Evolutionary conservation across 306 rosid species (phyloP).

Genomic region (Vigna nakashimae): DNA sequence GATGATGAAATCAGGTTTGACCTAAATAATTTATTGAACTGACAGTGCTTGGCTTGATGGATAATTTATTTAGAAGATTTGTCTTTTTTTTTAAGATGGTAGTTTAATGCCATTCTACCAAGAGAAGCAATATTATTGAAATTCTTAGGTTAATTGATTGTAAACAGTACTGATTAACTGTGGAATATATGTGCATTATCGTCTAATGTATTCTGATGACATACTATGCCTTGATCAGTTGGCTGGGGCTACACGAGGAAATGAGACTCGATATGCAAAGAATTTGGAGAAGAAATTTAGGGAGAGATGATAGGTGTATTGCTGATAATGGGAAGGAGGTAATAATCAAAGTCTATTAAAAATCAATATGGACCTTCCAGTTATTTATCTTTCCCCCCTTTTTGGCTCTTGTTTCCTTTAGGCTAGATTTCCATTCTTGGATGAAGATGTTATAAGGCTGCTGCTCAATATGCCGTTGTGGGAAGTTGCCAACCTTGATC

Average conservation of each 20-base stretch:
- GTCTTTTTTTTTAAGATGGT: background rate
- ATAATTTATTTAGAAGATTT: conserved; percentile 26
- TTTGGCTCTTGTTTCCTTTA: conserved; percentile 41
- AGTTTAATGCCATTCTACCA: conserved; percentile 31
- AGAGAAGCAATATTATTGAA: conserved; percentile 20
- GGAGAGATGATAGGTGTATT: conserved; percentile 96
- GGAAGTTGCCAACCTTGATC: conserved; percentile 90
- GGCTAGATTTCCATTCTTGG: conserved; percentile 98
- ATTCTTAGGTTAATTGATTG: conserved; percentile 1
- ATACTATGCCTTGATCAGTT: conserved; percentile 61
- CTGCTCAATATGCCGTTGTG: conserved; percentile 81
- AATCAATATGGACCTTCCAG: conserved; percentile 24
- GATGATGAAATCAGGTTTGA: background rate
- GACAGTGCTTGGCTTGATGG: background rate
- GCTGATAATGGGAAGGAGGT: conserved; percentile 98
- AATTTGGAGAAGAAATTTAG: conserved; percentile 98
- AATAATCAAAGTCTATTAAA: conserved; percentile 35
- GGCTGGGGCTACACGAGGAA: conserved; percentile 85
- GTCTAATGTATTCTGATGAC: conserved; percentile 40
- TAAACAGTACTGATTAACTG: conserved; percentile 14
- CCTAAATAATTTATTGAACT: background rate
- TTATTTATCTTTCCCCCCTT: background rate
- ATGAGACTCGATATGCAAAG: conserved; percentile 97
- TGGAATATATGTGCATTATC: conserved; percentile 14
- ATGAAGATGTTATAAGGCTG: conserved; percentile 82